Conservation (phyloP, 2,329 filamentous ascomycete species). For the Aureobasidium zeae region DNA sequence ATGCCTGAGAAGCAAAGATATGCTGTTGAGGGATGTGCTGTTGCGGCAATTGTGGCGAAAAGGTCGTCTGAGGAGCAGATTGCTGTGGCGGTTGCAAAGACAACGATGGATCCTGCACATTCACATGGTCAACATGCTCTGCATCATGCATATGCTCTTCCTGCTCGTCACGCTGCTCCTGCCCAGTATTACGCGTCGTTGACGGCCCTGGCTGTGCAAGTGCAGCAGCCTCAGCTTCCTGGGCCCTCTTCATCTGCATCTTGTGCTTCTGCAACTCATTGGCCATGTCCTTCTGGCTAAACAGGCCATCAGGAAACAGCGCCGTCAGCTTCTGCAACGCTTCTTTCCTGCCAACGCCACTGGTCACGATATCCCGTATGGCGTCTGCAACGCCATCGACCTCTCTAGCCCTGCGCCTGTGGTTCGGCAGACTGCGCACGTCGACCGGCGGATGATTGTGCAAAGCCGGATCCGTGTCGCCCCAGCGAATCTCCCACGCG, state of each 20-base stretch:
- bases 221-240: not conserved
- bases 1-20: too few relatives aligned
- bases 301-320: constrained; percentile 6
- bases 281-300: constrained; percentile 6
- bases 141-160: not conserved
- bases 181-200: too few relatives aligned
- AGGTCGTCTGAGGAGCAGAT: too few relatives aligned
- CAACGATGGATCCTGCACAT: too few relatives aligned
- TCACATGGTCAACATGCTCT: not conserved
- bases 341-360: not conserved
- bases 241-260: not conserved
- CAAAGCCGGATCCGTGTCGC: constrained; percentile 8
- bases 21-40: too few relatives aligned
- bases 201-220: not conserved
- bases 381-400: not conserved
- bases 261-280: constrained; percentile 14
- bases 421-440: constrained; percentile 3
- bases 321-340: not conserved
- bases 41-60: too few relatives aligned
- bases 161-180: not conserved
- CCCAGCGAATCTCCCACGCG: constrained; percentile 7
- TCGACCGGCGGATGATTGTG: constrained; percentile 14
- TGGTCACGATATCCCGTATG: not conserved
- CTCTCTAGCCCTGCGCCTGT: constrained; percentile 3
- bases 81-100: too few relatives aligned